Evolutionary conservation across 306 rosid species (phyloP), one percentile per base, ranked within the genome.

Genomic region (Gastrolobium bilobum): DNA sequence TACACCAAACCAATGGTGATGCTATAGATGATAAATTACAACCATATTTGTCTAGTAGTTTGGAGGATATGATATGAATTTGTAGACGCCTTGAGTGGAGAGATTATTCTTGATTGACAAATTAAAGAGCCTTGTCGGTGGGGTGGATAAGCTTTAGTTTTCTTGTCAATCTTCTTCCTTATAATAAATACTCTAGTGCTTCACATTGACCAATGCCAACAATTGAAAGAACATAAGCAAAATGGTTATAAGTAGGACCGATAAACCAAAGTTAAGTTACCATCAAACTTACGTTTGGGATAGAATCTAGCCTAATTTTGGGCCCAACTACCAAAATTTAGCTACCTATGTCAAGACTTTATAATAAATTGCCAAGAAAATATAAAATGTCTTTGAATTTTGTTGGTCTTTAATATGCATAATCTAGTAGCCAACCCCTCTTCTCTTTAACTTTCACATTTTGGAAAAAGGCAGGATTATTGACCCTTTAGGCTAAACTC

Each of bases 241-340:
- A 52, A 52, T 52, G 15, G 34, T 4, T 14, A 7, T 35, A 56
- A 7, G 34, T 58, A 58, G 40, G 40, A 58, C 64, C 6, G 26
- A 33, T 31, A 8, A 59, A 34, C 65, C 26, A 20, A 20, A 20
- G 26, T 20, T 20, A 20, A 20, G 26, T 20, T 20, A 20, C 26
- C 5, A 39, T 58, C 7, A 30, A 68, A 30, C 39, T 68, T 46
- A 31, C 73, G 40, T 68, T 44, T 68, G 57, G 51, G 57, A 43
- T 46, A 11, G 31, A 68, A 68, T 65, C 35, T 44, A 67, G 56
- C 57, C 73, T 11, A 7, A 68, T 68, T 31, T 46, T 47, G 39
- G 74, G 58, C 44, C 42, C n/a, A 31, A 7, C 20, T 10, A 6
- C 43, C 73, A 44, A 50, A 46, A 68, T 68, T 30, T 68, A 34